These are phyloP conservation scores for Cucurbita moschata DNA, from an alignment of 306 rosid genomes.

Conservation along the genomic window DNA sequence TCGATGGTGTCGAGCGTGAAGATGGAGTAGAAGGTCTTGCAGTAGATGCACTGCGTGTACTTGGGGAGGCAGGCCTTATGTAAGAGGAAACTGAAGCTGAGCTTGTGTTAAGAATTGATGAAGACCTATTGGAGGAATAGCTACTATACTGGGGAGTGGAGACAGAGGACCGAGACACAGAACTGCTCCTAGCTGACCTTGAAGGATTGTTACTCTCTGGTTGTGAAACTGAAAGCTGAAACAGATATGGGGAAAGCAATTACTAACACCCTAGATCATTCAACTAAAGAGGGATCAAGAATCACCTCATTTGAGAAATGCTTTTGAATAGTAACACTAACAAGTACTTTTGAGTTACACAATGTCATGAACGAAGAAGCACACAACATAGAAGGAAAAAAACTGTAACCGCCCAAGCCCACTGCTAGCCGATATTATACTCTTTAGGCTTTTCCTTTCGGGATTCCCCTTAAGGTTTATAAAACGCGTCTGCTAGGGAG, in stretches of 20 bases:
- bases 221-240: conserved; percentile 89
- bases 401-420: no score
- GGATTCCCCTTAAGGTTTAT: no score
- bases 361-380: no score
- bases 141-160: conserved; percentile 51
- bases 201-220: conserved; percentile 52
- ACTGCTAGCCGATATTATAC: no score
- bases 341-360: background rate
- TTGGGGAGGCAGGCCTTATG: conserved; percentile 74
- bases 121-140: conserved; percentile 62
- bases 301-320: background rate
- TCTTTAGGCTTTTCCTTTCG: no score
- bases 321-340: background rate
- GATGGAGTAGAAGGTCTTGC: conserved; percentile 82
- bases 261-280: background rate
- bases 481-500: no score
- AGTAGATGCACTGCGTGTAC: conserved; percentile 41
- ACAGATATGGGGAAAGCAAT: conserved; percentile 10
- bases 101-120: conserved; percentile 79
- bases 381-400: no score
- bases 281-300: background rate
- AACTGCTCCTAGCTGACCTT: conserved; percentile 91
- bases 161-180: conserved; percentile 64
- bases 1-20: conserved; percentile 40
- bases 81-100: conserved; percentile 96